Base-by-base conservation (phyloP, 192 early-diverging fungal species). In the Backusella tarrabulga region DNA sequence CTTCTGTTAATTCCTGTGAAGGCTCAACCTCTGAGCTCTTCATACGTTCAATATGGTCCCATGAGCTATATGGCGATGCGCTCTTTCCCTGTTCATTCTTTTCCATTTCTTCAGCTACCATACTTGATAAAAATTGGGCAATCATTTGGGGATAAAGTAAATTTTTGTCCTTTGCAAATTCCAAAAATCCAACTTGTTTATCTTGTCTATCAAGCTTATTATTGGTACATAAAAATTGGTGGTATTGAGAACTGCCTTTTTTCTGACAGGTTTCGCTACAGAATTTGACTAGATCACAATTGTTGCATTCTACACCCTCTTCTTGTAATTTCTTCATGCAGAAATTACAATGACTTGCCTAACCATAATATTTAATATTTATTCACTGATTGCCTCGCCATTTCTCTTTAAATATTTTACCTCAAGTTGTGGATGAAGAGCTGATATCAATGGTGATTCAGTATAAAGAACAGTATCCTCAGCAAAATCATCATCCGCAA, bases 41-140 rank as follows among this genome's bases (percentile, higher is more conserved):
- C 80, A 95, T 87, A 71, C 93, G 87, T 77, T 97, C 96, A 60
- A 96, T 84, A 71, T 96, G 96, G 83, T 96, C 95, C 88, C 92
- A 97, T 11, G 87, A 85, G 46, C 63, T 68, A 50, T 60, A 79
- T 1, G 44, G 21, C 11, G 66, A 38, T 8, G 92, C 91, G 1
- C 17, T 29, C 19, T 83, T 72, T 11, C 86, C 87, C 0, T 82
- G 74, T 17, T 88, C 80, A 66, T 89, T 88, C 88, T 90, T 93
- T 79, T 88, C 82, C 44, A 88, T 91, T 76, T 95, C 93, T 79
- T 93, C 91, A 56, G 90, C 85, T 6, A 96, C 91, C 90, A 98
- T 92, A 50, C 86, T 80, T 38, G 91, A 88, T 78, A 97, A 88
- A 86, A 98, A 98, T 82, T 90, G 86, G 68, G 94, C 93, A 80